These are phyloP conservation scores for Leccinellum albellum DNA, from an alignment of 768 basidiomycete species.

Conservation along the genomic window DNA sequence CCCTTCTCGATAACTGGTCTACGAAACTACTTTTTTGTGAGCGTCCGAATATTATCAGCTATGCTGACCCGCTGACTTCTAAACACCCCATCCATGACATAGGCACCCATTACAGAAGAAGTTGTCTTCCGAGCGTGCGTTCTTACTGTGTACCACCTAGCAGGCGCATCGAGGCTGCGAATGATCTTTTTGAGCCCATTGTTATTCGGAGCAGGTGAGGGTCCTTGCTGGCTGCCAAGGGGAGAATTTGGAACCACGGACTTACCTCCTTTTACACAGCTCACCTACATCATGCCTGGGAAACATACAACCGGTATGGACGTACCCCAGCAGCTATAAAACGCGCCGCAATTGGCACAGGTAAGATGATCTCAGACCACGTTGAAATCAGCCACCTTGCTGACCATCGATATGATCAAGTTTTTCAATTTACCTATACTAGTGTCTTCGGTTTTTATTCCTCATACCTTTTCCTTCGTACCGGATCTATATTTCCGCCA, in stretches of 20 bases:
- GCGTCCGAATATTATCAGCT: conserved; percentile 13
- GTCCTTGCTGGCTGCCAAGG: neutral
- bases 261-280: conserved; percentile 43
- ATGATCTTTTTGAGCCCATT: conserved; percentile 83
- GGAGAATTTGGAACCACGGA: neutral
- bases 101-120: conserved; percentile 94
- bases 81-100: neutral
- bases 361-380: conserved; percentile 37
- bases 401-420: conserved; percentile 39
- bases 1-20: conserved; percentile 55
- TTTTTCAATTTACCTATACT: conserved; percentile 86
- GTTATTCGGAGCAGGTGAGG: conserved; percentile 82
- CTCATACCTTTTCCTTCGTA: conserved; percentile 81
- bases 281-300: conserved; percentile 91
- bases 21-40: conserved; percentile 62
- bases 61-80: neutral
- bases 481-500: conserved; percentile 76
- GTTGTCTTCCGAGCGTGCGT: conserved; percentile 86
- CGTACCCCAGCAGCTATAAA: conserved; percentile 59
- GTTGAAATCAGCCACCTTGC: conserved; percentile 4
- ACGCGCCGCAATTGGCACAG: conserved; percentile 50
- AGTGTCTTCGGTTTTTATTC: conserved; percentile 89
- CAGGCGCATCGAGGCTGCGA: conserved; percentile 46
- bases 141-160: conserved; percentile 66
- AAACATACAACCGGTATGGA: conserved; percentile 74